phyloP scores from a whole-genome alignment of 371 early-diverging fungal genomes.

The Chytridium lagenaria region DNA sequence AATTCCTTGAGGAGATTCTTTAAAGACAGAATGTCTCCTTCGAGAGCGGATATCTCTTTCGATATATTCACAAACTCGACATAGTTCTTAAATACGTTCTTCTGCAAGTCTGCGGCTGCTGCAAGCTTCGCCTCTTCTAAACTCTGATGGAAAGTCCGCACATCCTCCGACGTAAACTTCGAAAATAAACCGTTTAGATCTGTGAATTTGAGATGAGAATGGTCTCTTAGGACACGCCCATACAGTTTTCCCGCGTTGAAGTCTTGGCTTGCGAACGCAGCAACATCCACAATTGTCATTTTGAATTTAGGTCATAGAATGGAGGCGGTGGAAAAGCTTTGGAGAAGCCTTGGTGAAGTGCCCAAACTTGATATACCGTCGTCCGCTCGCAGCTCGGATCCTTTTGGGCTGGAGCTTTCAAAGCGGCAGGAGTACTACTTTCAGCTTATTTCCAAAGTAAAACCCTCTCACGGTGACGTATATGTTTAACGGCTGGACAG shows the following conservation, averaged over 20 bases:
- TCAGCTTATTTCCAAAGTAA: neutral
- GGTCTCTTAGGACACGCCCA: neutral
- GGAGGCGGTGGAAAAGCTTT: too few relatives aligned
- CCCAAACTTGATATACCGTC: too few relatives aligned
- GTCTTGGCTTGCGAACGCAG: neutral
- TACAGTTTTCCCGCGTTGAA: conserved; percentile 1
- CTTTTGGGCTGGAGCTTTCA: neutral
- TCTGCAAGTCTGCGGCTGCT: conserved; percentile 82
- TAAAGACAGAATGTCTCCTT: conserved; percentile 74
- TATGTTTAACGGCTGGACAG: neutral
- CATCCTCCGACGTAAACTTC: conserved; percentile 4
- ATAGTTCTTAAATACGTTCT: conserved; percentile 92
- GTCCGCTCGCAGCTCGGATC: too few relatives aligned
- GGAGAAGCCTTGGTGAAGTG: too few relatives aligned
- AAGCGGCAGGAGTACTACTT: neutral
- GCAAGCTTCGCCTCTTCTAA: conserved; percentile 68
- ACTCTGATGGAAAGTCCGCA: conserved; percentile 8
- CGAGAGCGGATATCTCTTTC: conserved; percentile 88
- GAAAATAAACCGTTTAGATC: neutral
- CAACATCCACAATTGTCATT: conserved; percentile 1
- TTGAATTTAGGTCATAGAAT: neutral
- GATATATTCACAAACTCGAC: conserved; percentile 92
- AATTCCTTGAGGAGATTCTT: conserved; percentile 74
- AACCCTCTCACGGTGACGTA: neutral
- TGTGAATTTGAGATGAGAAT: neutral